These are phyloP conservation scores for Hymenoscyphus occultus DNA, from an alignment of 2,329 filamentous ascomycete species.

Conservation along the genomic window DNA sequence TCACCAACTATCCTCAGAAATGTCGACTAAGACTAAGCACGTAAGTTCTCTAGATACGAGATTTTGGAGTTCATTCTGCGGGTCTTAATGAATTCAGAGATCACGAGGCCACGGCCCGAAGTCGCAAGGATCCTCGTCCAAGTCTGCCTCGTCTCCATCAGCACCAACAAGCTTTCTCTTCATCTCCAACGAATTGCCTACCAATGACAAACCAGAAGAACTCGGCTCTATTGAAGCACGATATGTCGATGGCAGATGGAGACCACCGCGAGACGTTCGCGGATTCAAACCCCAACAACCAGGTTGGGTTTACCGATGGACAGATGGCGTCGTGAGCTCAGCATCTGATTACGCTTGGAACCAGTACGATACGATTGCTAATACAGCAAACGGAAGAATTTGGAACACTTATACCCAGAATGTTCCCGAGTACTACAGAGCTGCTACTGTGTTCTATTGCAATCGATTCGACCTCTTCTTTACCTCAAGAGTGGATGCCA, in stretches of 20 bases:
- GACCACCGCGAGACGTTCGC: conserved; percentile 20
- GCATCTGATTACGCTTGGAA: conserved; percentile 20
- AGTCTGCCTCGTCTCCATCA: conserved; percentile 3
- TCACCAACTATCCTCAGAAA: neutral
- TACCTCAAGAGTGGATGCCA: conserved; percentile 20
- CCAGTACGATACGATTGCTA: neutral
- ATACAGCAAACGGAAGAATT: conserved; percentile 5
- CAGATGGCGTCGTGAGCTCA: conserved; percentile 17
- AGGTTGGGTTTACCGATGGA: conserved; percentile 30
- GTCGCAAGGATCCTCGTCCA: conserved; percentile 8
- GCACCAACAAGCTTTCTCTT: conserved; percentile 36
- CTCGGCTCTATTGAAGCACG: conserved; percentile 18
- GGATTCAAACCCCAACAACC: conserved; percentile 23
- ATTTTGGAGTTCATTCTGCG: neutral
- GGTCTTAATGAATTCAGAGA: conserved; percentile 1
- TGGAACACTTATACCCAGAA: neutral
- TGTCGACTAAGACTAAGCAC: neutral
- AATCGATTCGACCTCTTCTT: conserved; percentile 24
- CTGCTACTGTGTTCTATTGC: conserved; percentile 27
- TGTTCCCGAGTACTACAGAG: conserved; percentile 18
- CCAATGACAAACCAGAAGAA: conserved; percentile 32
- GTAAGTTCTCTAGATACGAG: neutral
- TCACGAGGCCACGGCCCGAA: conserved; percentile 9
- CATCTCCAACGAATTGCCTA: conserved; percentile 42
- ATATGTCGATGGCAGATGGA: conserved; percentile 24